Evolutionary conservation across 2,329 filamentous ascomycete genomes (phyloP).

Genomic region (Mycosphaerella sp.): DNA sequence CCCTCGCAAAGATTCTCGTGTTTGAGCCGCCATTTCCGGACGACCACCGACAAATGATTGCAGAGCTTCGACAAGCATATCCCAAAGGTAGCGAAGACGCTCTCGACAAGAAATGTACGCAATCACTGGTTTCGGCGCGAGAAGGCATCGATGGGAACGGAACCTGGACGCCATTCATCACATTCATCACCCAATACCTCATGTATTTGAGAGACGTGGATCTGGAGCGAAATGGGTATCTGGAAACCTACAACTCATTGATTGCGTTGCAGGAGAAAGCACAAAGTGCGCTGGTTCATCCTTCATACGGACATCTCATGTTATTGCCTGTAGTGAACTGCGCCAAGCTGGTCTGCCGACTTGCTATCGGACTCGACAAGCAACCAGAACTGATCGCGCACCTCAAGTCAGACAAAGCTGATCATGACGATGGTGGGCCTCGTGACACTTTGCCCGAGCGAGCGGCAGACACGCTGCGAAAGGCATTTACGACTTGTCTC

Average conservation of each 20-base stretch:
- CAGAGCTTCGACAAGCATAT: slow-evolving; percentile 59
- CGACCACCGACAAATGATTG: slow-evolving; percentile 61
- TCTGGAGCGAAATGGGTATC: slow-evolving; percentile 66
- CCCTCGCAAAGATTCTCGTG: slow-evolving; percentile 63
- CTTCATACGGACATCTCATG: slow-evolving; percentile 71
- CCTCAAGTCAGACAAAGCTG: slow-evolving; percentile 35
- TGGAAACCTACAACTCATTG: slow-evolving; percentile 68
- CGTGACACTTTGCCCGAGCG: slow-evolving; percentile 76
- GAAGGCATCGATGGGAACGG: slow-evolving; percentile 59
- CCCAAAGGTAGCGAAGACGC: slow-evolving; percentile 44
- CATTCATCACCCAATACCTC: slow-evolving; percentile 76
- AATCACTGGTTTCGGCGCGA: slow-evolving; percentile 58
- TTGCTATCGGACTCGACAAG: slow-evolving; percentile 79
- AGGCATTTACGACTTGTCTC: slow-evolving; percentile 84
- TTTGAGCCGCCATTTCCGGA: slow-evolving; percentile 66
- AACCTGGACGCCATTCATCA: slow-evolving; percentile 68
- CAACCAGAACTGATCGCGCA: slow-evolving; percentile 69
- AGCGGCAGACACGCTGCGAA: slow-evolving; percentile 81
- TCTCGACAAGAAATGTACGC: slow-evolving; percentile 59
- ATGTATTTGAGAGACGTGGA: slow-evolving; percentile 76
- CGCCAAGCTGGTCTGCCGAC: slow-evolving; percentile 69
- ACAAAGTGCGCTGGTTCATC: slow-evolving; percentile 73
- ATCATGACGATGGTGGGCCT: slow-evolving; percentile 53
- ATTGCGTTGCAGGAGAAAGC: slow-evolving; percentile 68
- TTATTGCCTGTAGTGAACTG: slow-evolving; percentile 78